Conservation (phyloP, 768 basidiomycete species). For the Mycena belliarum region DNA sequence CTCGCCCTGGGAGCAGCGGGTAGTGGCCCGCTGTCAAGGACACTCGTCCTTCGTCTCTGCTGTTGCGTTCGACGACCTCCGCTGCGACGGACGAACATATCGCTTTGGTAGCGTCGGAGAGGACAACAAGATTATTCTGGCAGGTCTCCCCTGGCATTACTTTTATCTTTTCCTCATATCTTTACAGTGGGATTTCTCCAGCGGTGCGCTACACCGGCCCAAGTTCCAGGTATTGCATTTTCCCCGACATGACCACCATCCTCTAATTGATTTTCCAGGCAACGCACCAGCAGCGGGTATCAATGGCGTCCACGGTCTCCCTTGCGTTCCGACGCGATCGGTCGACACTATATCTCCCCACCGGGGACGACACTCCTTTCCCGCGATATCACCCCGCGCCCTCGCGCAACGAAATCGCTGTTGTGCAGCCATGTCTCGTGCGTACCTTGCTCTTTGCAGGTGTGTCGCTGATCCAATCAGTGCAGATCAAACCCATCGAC, state of each 20-base stretch:
- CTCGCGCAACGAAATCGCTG: conserved; percentile 85
- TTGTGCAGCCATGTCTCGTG: conserved; percentile 89
- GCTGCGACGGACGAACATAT: conserved; percentile 88
- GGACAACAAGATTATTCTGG: conserved; percentile 92
- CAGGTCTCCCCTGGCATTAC: conserved; percentile 34
- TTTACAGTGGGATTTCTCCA: conserved; percentile 90
- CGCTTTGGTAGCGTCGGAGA: conserved; percentile 96
- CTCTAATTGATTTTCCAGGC: conserved; percentile 24
- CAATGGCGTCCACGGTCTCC: conserved; percentile 79
- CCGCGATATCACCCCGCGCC: conserved; percentile 84
- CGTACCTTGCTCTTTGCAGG: conserved; percentile 25
- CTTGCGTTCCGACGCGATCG: conserved; percentile 66
- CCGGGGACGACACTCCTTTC: conserved; percentile 42
- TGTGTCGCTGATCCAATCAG: not conserved
- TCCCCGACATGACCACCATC: no score
- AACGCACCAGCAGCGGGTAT: conserved; percentile 70
- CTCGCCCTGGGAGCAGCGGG: conserved; percentile 91
- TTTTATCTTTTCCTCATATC: conserved; percentile 12
- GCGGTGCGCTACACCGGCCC: conserved; percentile 86
- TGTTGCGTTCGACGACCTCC: conserved; percentile 86
- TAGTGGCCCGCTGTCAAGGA: conserved; percentile 95
- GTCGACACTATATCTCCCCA: conserved; percentile 58
- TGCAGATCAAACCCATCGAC: conserved; percentile 79
- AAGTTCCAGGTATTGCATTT: conserved; percentile 49
- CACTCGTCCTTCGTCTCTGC: conserved; percentile 93